These are phyloP conservation scores for Botryotinia globosa DNA, from an alignment of 2,329 filamentous ascomycete species.

Conservation along the genomic window DNA sequence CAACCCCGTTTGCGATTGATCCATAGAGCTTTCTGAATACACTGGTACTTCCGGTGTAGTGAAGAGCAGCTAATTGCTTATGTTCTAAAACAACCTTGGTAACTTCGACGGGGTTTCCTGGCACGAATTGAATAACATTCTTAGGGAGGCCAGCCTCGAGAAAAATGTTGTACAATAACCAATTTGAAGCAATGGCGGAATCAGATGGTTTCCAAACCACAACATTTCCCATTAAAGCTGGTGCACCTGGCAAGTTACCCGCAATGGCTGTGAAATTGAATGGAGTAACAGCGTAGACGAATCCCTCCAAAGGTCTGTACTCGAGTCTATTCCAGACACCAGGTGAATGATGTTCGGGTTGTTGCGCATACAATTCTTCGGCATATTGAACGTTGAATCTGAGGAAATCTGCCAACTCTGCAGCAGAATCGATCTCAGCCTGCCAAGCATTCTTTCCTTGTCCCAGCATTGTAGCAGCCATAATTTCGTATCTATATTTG, in stretches of 20 bases:
- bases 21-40: constrained; percentile 89
- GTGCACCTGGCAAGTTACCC: constrained; percentile 78
- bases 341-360: constrained; percentile 77
- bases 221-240: constrained; percentile 88
- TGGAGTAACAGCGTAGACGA: constrained; percentile 88
- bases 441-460: constrained; percentile 99
- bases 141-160: constrained; percentile 84
- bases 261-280: constrained; percentile 98
- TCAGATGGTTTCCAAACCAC: constrained; percentile 95
- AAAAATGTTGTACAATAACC: constrained; percentile 84
- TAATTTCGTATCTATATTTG: constrained; percentile 94
- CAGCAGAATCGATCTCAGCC: constrained; percentile 92
- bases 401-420: constrained; percentile 88
- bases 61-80: constrained; percentile 80
- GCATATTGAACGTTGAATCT: constrained; percentile 94
- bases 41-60: constrained; percentile 90
- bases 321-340: constrained; percentile 92
- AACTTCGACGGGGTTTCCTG: constrained; percentile 80
- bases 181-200: constrained; percentile 81
- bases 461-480: constrained; percentile 92
- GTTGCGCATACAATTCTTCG: constrained; percentile 82
- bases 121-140: constrained; percentile 89
- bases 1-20: constrained; percentile 76
- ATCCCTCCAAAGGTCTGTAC: constrained; percentile 86
- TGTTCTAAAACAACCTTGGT: constrained; percentile 75